These are phyloP conservation scores for Allomyces javanicus DNA, from an alignment of 192 early-diverging fungal species.

Conservation along the genomic window DNA sequence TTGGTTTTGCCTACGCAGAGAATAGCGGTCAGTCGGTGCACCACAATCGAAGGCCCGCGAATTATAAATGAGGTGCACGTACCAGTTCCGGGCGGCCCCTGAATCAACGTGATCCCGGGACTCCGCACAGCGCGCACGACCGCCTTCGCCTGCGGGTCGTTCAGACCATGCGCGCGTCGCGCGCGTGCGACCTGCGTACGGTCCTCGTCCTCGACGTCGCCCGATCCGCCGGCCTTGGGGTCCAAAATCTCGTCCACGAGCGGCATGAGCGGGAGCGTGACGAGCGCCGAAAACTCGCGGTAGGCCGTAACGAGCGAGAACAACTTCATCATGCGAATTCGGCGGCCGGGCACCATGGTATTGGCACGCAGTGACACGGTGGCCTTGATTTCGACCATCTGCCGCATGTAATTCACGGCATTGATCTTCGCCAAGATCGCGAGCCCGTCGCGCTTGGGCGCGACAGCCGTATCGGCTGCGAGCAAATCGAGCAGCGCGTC, in stretches of 20 bases:
- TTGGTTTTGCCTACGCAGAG: constrained; percentile 60
- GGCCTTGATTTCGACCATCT: too few species aligned
- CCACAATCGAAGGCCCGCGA: background rate
- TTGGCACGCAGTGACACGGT: too few species aligned
- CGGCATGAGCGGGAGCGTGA: constrained; percentile 35
- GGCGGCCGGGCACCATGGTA: too few species aligned
- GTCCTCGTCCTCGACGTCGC: constrained; percentile 14
- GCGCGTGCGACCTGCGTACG: constrained; percentile 14
- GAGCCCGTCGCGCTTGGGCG: too few species aligned
- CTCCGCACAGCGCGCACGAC: constrained; percentile 43
- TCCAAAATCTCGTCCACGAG: constrained; percentile 43
- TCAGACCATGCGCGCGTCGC: constrained; percentile 42
- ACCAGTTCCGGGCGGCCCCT: constrained; percentile 38
- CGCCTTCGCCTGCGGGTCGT: constrained; percentile 76
- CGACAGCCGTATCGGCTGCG: too few species aligned
- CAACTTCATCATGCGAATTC: constrained; percentile 10
- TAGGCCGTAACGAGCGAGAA: constrained; percentile 49
- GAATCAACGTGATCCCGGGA: constrained; percentile 71
- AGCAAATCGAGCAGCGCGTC: too few species aligned
- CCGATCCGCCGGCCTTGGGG: constrained; percentile 8
- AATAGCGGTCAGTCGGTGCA: background rate
- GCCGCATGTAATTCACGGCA: too few species aligned
- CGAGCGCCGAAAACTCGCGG: constrained; percentile 67
- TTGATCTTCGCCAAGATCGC: too few species aligned
- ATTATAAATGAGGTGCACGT: background rate